Conservation (phyloP, 768 basidiomycete genomes). For the Panaeolus papilionaceus region DNA sequence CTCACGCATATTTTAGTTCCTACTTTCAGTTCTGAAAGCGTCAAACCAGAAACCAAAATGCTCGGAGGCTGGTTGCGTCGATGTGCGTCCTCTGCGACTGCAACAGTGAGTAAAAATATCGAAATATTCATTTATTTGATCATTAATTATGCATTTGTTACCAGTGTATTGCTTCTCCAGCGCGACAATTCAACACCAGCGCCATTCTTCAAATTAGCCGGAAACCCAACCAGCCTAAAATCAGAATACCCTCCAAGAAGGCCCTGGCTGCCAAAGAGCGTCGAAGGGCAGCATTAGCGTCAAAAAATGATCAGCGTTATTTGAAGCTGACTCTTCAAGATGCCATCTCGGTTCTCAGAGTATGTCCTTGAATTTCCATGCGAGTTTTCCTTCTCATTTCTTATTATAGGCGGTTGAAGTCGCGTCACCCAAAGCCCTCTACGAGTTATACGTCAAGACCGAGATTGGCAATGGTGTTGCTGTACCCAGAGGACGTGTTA, state of each 20-base stretch:
- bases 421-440: conserved; percentile 73
- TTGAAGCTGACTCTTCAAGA: conserved; percentile 72
- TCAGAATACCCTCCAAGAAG: conserved; percentile 71
- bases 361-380: conserved; percentile 40
- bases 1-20: conserved; percentile 24
- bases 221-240: conserved; percentile 54
- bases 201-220: conserved; percentile 49
- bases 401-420: conserved; percentile 80
- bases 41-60: conserved; percentile 25
- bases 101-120: conserved; percentile 21
- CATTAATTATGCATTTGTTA: neutral
- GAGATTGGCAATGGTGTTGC: conserved; percentile 78
- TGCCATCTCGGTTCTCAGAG: conserved; percentile 75
- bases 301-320: conserved; percentile 60
- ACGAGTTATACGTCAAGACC: conserved; percentile 84
- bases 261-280: conserved; percentile 69
- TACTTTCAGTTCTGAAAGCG: conserved; percentile 15
- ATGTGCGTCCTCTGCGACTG: conserved; percentile 23
- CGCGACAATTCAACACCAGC: conserved; percentile 61
- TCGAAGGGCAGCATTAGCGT: conserved; percentile 59
- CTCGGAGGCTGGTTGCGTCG: conserved; percentile 32
- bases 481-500: conserved; percentile 90
- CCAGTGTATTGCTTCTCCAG: conserved; percentile 21
- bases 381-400: neutral
- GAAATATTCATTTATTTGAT: neutral